A percentile compares a stretch with the other conserved stretches of the same genome.
These are phyloP conservation scores for Chlorella variabilis DNA, from an alignment of 163 green algal genomes.

Conservation along the genomic window DNA sequence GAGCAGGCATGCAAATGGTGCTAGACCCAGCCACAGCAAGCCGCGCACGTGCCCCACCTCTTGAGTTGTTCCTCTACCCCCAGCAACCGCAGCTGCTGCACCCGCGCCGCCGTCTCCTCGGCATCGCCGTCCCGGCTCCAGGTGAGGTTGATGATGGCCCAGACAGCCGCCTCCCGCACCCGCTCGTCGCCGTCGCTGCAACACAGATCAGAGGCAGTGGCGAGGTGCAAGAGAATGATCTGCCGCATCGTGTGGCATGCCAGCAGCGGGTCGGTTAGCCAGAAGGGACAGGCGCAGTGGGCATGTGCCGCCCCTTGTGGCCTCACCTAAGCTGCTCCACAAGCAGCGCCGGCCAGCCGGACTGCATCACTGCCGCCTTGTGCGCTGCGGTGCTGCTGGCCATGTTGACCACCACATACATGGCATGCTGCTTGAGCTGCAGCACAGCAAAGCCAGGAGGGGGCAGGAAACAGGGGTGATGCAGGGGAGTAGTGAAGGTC, in stretches of 20 bases:
- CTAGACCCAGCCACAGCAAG: neutral
- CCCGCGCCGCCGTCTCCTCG: neutral
- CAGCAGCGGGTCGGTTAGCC: too few species aligned
- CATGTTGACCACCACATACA: constrained; percentile 73
- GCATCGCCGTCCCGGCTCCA: constrained; percentile 31
- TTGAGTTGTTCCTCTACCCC: constrained; percentile 13
- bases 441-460: neutral
- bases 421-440: constrained; percentile 56
- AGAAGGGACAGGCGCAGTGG: too few species aligned
- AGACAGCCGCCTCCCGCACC: constrained; percentile 51
- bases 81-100: constrained; percentile 17
- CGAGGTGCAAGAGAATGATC: neutral
- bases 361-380: constrained; percentile 63
- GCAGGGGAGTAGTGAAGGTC: too few species aligned
- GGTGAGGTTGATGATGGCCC: constrained; percentile 58
- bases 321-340: constrained; percentile 28
- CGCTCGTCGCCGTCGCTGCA: constrained; percentile 9
- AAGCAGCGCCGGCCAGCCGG: constrained; percentile 45
- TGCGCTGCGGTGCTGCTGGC: constrained; percentile 56
- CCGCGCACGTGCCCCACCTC: neutral
- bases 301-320: too few species aligned
- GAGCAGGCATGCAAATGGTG: neutral
- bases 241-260: neutral
- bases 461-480: too few species aligned
- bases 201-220: neutral